Base-by-base conservation (phyloP, 352 stramenopile species). In the Pythium dissotocum region DNA sequence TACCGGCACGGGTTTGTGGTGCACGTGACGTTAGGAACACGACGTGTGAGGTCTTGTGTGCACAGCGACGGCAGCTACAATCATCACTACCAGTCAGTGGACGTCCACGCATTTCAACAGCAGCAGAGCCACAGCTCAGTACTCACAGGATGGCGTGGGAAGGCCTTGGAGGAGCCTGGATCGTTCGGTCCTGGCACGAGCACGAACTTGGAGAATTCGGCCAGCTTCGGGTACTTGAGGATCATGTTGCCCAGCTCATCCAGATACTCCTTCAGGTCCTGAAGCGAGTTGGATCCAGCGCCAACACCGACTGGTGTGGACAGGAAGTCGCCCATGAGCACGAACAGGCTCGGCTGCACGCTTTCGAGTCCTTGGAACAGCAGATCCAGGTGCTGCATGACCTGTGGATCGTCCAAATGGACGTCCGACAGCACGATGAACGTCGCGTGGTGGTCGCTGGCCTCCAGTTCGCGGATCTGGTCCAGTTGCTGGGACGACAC, bases 371-470 rank as follows among this genome's bases (percentile, higher is more conserved):
- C 92, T 49, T 94, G 80, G 58, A 99, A 96, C 33, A 99, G 76
- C 32, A 87, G 64, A 62, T 97, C 83, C 36, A 99, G 79, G 60
- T 96, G 90, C 46, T 87, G 83, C 74, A 98, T 86, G 21, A 98
- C 90, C 21, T 88, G 75, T 14, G 90, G 90, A 35, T 98, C 90
- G 74, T 99, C 95, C 67, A 99, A 67, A 72, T 98, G 87, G 14
- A 99, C 89, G 69, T 98, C 91, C 10, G 92, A 98, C 26, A 99
- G 68, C 57, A 98, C 79, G 30, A 98, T 97, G 75, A 98, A 98
- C 60, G 89, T 92, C 7, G 87, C 79, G 44, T 97, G 83, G 60
- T 95, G 84, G 56, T 94, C 89, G 18, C 82, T 76, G 12, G 75
- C 75, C 74, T 98, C 93, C 9, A 97, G 70, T 58, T 77, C 65